Evolutionary conservation across 257 asterid species (phyloP), one percentile per base, ranked within the genome.

Genomic region (Rhazya stricta): DNA sequence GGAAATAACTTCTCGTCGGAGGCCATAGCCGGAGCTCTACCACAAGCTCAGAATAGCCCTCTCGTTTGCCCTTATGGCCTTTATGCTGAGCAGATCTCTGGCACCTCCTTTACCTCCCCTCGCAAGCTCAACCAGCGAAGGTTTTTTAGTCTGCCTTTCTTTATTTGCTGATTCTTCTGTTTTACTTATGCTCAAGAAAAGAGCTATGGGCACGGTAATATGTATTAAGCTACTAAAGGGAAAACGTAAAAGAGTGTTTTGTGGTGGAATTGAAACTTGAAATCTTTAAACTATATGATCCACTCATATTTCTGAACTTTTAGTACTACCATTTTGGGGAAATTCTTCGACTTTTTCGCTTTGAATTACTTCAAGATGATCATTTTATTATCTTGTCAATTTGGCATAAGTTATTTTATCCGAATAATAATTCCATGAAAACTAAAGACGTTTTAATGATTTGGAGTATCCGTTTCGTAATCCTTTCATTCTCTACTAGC

Each of bases 1-100:
- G 98, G 91, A 27, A 94, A 94, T 83, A 85, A 87, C 77, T 87
- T 92, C 23, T 88, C 94, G 32, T 87, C 98, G 76, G 99, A 94
- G 88, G 96, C 98, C 30, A 82, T 94, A 76, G 84, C 83, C 78
- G 97, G 97, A 79, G 91, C 97, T 75, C 84, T 94, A 30, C 99
- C 99, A 8, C 88, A 71, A 18, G 89, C 86, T 42, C 99, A 94
- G 84, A 94, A 94, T 80, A 94, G 84, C 67, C 99, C 99, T 57
- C 91, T 92, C 46, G 69, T 84, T 53, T 92, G 98, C 76, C 98
- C 99, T 23, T 80, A 80, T 74, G 96, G 96, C 43, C 99, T 92
- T 76, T 94, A 94, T 76, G 98, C 99, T 42, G 99, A 94, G 78
- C 99, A 94, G 84, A 85, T 94, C 77, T 94, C 99, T 71, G 99